A percentile compares a stretch with the other conserved stretches of the same genome.
Conservation (phyloP, 805 yeast species). For the Ogataea pini region DNA sequence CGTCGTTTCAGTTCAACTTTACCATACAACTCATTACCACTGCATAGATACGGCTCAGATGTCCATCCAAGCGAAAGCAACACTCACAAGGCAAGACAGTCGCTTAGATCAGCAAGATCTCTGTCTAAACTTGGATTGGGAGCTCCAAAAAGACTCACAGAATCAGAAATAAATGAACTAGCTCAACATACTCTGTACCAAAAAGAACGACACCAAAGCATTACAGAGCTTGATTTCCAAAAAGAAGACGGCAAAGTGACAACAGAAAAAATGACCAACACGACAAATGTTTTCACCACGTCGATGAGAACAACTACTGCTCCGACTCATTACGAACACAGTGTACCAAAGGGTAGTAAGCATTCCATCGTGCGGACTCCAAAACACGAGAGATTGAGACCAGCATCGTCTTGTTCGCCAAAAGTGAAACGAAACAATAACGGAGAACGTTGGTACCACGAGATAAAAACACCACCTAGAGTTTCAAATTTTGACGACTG, state of each 20-base stretch:
- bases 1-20: slow-evolving; percentile 21
- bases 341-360: slow-evolving; percentile 14
- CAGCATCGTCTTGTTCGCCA: slow-evolving; percentile 25
- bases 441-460: slow-evolving; percentile 12
- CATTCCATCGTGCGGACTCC: slow-evolving; percentile 23
- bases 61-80: slow-evolving; percentile 10
- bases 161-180: slow-evolving; percentile 21
- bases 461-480: slow-evolving; percentile 11
- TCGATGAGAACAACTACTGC: slow-evolving; percentile 21
- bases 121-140: slow-evolving; percentile 44
- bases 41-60: slow-evolving; percentile 9
- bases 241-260: slow-evolving; percentile 4
- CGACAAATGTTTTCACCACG: slow-evolving; percentile 23
- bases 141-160: slow-evolving; percentile 51
- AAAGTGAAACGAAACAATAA: slow-evolving; percentile 22
- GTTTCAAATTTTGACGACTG: slow-evolving; percentile 7
- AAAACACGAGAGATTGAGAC: slow-evolving; percentile 14
- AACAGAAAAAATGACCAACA: slow-evolving; percentile 15
- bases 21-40: slow-evolving; percentile 6
- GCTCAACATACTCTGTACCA: slow-evolving; percentile 11
- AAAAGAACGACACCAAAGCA: slow-evolving; percentile 2
- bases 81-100: slow-evolving; percentile 16
- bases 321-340: slow-evolving; percentile 13
- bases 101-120: slow-evolving; percentile 17
- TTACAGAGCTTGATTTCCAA: neutral